Base-by-base conservation (phyloP, 208 protist species). In the Acanthamoeba healyi region DNA sequence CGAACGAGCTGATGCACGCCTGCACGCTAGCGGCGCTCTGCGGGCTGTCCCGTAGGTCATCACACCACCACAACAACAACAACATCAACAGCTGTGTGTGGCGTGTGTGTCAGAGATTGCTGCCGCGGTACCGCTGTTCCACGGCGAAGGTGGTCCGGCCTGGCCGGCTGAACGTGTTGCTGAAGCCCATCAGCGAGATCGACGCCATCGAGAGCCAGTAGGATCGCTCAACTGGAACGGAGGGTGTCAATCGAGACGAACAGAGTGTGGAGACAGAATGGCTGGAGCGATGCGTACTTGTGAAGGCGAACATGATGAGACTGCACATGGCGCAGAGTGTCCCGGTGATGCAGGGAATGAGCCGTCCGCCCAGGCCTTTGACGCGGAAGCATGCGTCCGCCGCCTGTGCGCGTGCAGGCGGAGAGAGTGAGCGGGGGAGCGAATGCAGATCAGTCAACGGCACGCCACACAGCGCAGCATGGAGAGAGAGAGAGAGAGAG, bases 1-100 rank as follows among this genome's bases (percentile, higher is more conserved):
- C 44, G 77, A 86, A 86, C 15, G 77, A 86, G 36, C 58, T 58
- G 77, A 86, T 58, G n/a, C 77, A 86, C 14, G 77, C 77, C 77
- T 86, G 77, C 42, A 86, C 77, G 46, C 77, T 86, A 12, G 77
- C 77, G 17, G 77, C 77, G 6, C 70, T 32, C 12, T 32, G n/a
- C 14, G 70, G 70, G 29, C 70, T 79, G 70, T 42, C n/a, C 65
- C n/a, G 17, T 32, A 22, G 65, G 65, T 22, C 36, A 40, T 24
- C 5, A 86, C 42, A 10, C 9, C 26, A 58, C 36, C 17, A 77
- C 9, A 36, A 36, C n/a, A 34, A 1, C 9, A 67, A 0, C 22
- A 19, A 26, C 24, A 6, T n/a, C n/a, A 19, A 36, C 29, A 29
- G 22, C 12, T 34, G 3, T 38, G n/a, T 36, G n/a, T n/a, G n/a